These are phyloP conservation scores for Cordyceps fumosorosea DNA, from an alignment of 2,329 filamentous ascomycete genomes.

Conservation along the genomic window DNA sequence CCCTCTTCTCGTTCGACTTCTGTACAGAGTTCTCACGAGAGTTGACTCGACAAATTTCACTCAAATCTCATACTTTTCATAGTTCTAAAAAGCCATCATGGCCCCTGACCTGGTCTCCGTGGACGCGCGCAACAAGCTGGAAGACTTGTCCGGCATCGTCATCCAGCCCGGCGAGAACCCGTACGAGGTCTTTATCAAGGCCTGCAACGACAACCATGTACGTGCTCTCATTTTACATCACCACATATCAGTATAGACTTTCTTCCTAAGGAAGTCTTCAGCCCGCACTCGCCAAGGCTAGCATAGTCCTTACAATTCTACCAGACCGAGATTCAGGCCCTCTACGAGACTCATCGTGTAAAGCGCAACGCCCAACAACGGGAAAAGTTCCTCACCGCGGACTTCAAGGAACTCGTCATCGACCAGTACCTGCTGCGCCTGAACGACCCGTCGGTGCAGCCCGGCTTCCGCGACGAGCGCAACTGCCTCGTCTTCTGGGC, in stretches of 20 bases:
- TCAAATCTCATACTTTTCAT: neutral
- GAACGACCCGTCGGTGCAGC: slow-evolving; percentile 55
- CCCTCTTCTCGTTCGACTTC: too few species aligned
- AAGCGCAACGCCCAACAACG: slow-evolving; percentile 72
- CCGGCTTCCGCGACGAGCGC: slow-evolving; percentile 65
- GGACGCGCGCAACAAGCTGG: slow-evolving; percentile 43
- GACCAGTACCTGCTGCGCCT: slow-evolving; percentile 71
- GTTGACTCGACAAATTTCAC: neutral
- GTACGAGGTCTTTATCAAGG: slow-evolving; percentile 65
- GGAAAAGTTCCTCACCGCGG: slow-evolving; percentile 60
- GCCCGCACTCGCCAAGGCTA: neutral
- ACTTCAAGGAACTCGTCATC: slow-evolving; percentile 64
- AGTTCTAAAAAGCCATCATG: neutral
- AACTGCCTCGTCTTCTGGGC: slow-evolving; percentile 88
- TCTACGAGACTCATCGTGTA: slow-evolving; percentile 68
- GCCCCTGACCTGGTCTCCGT: slow-evolving; percentile 28
- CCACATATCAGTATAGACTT: neutral
- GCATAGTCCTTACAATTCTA: neutral
- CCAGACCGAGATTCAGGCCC: slow-evolving; percentile 60
- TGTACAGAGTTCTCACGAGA: neutral
- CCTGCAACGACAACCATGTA: slow-evolving; percentile 62
- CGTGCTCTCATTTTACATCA: slow-evolving; percentile 19
- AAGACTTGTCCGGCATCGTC: slow-evolving; percentile 47
- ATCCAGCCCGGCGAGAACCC: slow-evolving; percentile 58
- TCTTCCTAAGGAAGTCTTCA: too few species aligned